Evolutionary conservation across 2,329 filamentous ascomycete species (phyloP).

Genomic region (Exophiala sideris): DNA sequence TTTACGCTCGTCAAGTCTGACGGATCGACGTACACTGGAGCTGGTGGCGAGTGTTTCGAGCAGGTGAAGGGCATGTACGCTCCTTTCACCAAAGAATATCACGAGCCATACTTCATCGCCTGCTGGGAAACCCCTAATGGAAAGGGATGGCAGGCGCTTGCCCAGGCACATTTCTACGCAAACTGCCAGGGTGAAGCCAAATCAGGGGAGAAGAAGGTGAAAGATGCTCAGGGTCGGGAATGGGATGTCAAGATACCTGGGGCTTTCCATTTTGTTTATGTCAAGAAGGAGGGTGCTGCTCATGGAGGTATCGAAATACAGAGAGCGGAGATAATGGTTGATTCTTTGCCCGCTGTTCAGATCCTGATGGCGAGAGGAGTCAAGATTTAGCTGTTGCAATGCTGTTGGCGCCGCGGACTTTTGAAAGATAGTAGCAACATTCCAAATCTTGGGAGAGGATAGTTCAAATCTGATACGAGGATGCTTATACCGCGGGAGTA

Average conservation of each 20-base stretch:
- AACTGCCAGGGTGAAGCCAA: conserved; percentile 12
- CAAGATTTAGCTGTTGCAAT: conserved; percentile 1
- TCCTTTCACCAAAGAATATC: conserved; percentile 20
- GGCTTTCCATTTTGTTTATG: conserved; percentile 19
- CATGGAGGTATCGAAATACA: conserved; percentile 20
- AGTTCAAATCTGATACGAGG: no score
- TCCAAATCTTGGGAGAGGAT: not conserved
- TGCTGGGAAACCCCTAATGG: conserved; percentile 11
- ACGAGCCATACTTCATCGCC: conserved; percentile 23
- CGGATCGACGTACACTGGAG: conserved; percentile 11
- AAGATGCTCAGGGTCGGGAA: conserved; percentile 18
- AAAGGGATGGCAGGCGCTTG: conserved; percentile 22
- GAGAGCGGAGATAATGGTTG: conserved; percentile 20
- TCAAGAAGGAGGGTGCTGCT: conserved; percentile 15
- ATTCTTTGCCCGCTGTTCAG: conserved; percentile 20
- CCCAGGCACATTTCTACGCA: conserved; percentile 21
- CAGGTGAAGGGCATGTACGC: conserved; percentile 16
- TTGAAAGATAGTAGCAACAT: not conserved
- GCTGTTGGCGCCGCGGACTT: not conserved
- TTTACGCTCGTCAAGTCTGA: conserved; percentile 21
- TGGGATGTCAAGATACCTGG: conserved; percentile 25
- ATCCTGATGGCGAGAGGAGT: conserved; percentile 23
- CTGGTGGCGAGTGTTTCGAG: conserved; percentile 9
- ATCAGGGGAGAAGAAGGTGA: conserved; percentile 15
- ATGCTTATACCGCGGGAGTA: no score